Evolutionary conservation across 2,329 filamentous ascomycete genomes (phyloP).

Genomic region (Fusarium subglutinans): DNA sequence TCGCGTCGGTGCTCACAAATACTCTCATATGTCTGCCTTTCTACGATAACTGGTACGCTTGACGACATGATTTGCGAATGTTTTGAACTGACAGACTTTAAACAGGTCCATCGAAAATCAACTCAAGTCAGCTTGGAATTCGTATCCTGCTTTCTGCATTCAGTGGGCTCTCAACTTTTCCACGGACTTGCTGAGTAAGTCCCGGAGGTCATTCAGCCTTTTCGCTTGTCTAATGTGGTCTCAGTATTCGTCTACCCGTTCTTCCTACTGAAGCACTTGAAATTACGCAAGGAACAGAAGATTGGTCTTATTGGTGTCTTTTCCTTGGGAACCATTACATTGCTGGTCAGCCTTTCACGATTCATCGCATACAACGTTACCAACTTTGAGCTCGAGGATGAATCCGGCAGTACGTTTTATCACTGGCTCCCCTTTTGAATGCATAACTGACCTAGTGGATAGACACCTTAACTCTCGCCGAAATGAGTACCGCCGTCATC

Average conservation of each 20-base stretch:
- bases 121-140: slow-evolving; percentile 9
- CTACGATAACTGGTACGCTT: slow-evolving; percentile 1
- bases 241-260: slow-evolving; percentile 5
- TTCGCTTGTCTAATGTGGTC: neutral
- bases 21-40: slow-evolving; percentile 6
- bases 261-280: slow-evolving; percentile 9
- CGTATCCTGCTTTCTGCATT: slow-evolving; percentile 1
- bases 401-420: neutral
- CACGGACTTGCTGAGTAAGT: slow-evolving; percentile 1
- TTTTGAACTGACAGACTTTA: neutral
- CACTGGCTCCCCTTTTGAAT: no score
- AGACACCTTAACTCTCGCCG: slow-evolving; percentile 1
- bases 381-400: slow-evolving; percentile 11
- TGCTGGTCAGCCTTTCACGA: neutral
- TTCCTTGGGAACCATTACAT: slow-evolving; percentile 5
- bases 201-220: fast-evolving
- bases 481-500: slow-evolving; percentile 13
- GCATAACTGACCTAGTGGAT: no score
- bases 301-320: slow-evolving; percentile 9
- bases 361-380: slow-evolving; percentile 17
- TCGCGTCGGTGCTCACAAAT: slow-evolving; percentile 4
- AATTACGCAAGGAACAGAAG: slow-evolving; percentile 5
- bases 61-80: fast-evolving
- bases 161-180: slow-evolving; percentile 18
- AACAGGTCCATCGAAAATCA: slow-evolving; percentile 14